phyloP scores from a whole-genome alignment of 345 rosid species.

The Camelina neglecta region DNA sequence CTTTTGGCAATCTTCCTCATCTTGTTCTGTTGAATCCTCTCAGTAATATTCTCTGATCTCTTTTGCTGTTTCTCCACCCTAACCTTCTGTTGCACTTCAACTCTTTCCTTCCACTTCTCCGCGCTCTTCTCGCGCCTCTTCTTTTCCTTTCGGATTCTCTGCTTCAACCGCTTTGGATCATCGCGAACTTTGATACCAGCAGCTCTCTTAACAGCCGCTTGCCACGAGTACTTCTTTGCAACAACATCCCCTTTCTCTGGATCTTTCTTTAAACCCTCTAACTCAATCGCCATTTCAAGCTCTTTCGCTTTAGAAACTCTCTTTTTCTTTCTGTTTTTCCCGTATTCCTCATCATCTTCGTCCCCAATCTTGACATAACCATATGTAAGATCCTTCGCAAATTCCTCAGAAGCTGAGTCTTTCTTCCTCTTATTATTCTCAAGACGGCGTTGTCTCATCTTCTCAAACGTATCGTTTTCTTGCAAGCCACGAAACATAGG shows the following conservation, averaged over 20 bases:
- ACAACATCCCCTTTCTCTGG: conserved; percentile 59
- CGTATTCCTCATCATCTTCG: conserved; percentile 41
- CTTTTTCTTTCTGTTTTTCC: conserved; percentile 51
- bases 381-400: conserved; percentile 60
- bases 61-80: conserved; percentile 67
- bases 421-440: conserved; percentile 41
- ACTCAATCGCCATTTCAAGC: conserved; percentile 58
- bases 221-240: conserved; percentile 59
- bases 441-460: conserved; percentile 57
- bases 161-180: conserved; percentile 64
- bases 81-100: conserved; percentile 53
- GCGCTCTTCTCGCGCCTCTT: conserved; percentile 60
- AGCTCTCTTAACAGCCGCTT: conserved; percentile 65
- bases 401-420: background rate
- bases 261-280: conserved; percentile 65
- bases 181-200: conserved; percentile 72
- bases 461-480: conserved; percentile 67
- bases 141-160: conserved; percentile 63
- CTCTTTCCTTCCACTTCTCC: conserved; percentile 78
- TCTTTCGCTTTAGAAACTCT: conserved; percentile 61
- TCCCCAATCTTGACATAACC: conserved; percentile 62
- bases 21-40: conserved; percentile 65
- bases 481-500: conserved; percentile 49
- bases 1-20: conserved; percentile 63
- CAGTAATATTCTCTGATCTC: conserved; percentile 62